Conservation (phyloP, 192 early-diverging fungal species). For the Podila epigama region DNA sequence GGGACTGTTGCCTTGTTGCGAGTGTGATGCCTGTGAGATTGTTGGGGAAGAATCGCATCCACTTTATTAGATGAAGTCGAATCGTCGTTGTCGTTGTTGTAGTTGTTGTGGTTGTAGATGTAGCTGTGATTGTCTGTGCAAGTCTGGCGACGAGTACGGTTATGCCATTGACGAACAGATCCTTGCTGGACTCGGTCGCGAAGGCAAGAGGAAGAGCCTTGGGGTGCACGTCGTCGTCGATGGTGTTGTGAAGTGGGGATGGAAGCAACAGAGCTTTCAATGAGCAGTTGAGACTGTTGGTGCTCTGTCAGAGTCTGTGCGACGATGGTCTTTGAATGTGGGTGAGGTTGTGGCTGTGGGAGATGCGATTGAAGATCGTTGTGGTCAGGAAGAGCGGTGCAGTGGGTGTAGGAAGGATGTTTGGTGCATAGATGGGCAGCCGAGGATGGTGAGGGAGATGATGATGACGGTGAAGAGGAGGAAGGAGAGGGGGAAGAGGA, state of each 20-base stretch:
- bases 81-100: neutral
- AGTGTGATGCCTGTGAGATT: too few relatives aligned
- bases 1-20: too few relatives aligned
- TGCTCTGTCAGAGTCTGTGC: neutral
- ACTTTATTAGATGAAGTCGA: neutral
- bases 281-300: neutral
- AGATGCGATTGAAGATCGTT: neutral
- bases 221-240: neutral
- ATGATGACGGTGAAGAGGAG: neutral
- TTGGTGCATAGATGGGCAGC: neutral
- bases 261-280: slow-evolving; percentile 7
- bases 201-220: neutral
- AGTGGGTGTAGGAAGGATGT: neutral
- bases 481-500: neutral
- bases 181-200: neutral
- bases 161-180: neutral
- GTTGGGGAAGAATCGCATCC: neutral
- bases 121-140: neutral
- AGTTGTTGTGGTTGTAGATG: neutral
- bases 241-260: neutral
- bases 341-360: neutral
- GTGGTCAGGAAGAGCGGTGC: neutral
- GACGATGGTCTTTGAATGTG: neutral
- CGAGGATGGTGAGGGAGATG: neutral
- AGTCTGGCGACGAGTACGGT: neutral